Evolutionary conservation across 2,329 filamentous ascomycete genomes (phyloP), one percentile per base, ranked within the genome.

Genomic region (Aureobasidium sp.): DNA sequence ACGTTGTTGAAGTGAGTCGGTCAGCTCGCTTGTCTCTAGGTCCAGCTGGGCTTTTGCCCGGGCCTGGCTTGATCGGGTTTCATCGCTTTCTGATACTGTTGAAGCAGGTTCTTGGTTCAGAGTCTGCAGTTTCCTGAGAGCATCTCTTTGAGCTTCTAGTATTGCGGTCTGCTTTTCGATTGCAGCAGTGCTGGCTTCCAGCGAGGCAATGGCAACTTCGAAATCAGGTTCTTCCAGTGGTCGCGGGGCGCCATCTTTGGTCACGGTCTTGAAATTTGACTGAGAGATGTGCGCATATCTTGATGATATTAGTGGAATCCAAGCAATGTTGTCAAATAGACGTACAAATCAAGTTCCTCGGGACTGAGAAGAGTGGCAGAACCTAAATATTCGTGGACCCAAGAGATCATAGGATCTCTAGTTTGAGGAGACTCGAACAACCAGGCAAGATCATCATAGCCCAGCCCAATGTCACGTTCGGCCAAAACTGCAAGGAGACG

Each of bases 91-190:
- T 3, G 35, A 32, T 40, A 42, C 22, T 22, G n/a, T 41, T 17
- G 27, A 27, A 34, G 16, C 12, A 11, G 25, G 45, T 40, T 24
- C 54, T 25, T 19, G 34, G 35, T 60, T 60, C 47, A 74, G 74
- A 4, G 77, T 69, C 59, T 79, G 70, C 21, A 79, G 66, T 29
- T 74, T 73, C 56, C 82, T 68, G 49, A 87, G 65, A 8, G 82
- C 81, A 59, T 79, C 76, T 56, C 80, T 79, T 64, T 88, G 84
- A 47, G 77, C 72, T 53, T 76, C 75, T 16, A 88, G 64, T 0
- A 76, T 72, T 62, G 81, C 79, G 24, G 77, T 82, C 62, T 88
- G 84, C 65, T 78, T 78, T 57, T 79, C 74, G 24, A 88, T 85
- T 16, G 76, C 77, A 16, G 75, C 75, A 0, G 85, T 87, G 1